Conservation (phyloP, 2,329 filamentous ascomycete genomes). For the Fusarium citri region DNA sequence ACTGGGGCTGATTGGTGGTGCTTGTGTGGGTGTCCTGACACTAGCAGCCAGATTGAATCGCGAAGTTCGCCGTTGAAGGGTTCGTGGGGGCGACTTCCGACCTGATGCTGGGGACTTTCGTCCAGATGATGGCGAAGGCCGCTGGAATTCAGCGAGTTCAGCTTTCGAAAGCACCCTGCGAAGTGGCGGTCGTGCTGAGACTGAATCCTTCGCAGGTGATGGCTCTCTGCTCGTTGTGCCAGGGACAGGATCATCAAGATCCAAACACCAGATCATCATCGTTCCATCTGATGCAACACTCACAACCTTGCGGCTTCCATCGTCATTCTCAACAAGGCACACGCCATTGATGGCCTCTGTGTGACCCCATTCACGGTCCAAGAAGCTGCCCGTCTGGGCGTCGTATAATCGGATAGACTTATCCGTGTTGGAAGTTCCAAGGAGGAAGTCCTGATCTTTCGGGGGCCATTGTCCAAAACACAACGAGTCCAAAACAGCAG, state of each 20-base stretch:
- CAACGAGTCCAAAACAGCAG: conserved; percentile 85
- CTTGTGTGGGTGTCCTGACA: conserved; percentile 53
- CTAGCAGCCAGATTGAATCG: conserved; percentile 58
- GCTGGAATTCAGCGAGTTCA: conserved; percentile 84
- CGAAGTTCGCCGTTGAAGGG: conserved; percentile 66
- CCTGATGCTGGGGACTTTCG: conserved; percentile 63
- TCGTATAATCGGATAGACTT: conserved; percentile 96
- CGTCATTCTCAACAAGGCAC: conserved; percentile 72
- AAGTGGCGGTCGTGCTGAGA: conserved; percentile 76
- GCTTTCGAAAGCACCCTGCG: conserved; percentile 87
- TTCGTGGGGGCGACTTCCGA: conserved; percentile 66
- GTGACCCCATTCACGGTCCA: conserved; percentile 94
- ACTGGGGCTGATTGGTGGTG: conserved; percentile 56
- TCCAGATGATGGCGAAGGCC: conserved; percentile 60
- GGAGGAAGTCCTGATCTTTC: conserved; percentile 72
- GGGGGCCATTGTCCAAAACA: conserved; percentile 69
- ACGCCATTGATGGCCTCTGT: conserved; percentile 93
- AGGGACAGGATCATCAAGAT: conserved; percentile 59
- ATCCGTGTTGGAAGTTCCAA: conserved; percentile 93
- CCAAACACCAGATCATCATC: conserved; percentile 81
- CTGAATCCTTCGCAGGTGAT: conserved; percentile 64
- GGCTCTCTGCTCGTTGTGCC: conserved; percentile 62
- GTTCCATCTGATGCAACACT: conserved; percentile 84
- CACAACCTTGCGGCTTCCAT: conserved; percentile 69
- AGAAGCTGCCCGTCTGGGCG: conserved; percentile 76